Conservation (phyloP, 495 filamentous ascomycete genomes). For the Cercophora scortea region DNA sequence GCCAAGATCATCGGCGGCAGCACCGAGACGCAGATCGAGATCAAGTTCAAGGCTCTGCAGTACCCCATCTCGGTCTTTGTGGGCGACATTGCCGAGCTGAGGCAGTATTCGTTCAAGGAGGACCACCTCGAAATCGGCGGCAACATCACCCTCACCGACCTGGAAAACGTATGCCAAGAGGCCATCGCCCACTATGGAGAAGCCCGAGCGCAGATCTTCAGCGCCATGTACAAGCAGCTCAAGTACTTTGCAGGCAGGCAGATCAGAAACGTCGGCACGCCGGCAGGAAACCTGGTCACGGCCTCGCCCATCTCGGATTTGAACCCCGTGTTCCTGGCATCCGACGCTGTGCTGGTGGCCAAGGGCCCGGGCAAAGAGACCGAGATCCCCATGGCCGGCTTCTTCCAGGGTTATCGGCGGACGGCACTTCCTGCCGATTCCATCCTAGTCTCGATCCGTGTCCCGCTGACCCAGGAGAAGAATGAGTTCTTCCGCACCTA, state of each 20-base stretch:
- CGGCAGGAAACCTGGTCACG: conserved; percentile 90
- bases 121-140: conserved; percentile 82
- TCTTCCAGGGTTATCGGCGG: conserved; percentile 85
- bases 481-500: conserved; percentile 71
- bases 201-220: conserved; percentile 62
- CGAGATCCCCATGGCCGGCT: conserved; percentile 82
- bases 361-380: conserved; percentile 62
- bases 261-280: conserved; percentile 94
- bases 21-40: conserved; percentile 95
- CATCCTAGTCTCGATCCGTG: conserved; percentile 77
- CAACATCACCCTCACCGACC: conserved; percentile 82
- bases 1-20: conserved; percentile 95
- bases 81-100: conserved; percentile 83
- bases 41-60: conserved; percentile 94
- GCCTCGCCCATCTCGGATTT: conserved; percentile 95
- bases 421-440: conserved; percentile 78
- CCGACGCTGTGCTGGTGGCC: conserved; percentile 71
- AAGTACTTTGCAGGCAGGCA: conserved; percentile 93
- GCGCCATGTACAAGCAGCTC: conserved; percentile 68
- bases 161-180: conserved; percentile 64
- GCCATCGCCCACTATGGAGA: conserved; percentile 75
- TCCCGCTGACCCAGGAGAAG: conserved; percentile 62
- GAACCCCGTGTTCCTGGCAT: conserved; percentile 89
- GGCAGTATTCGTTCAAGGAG: conserved; percentile 69
- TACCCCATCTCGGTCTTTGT: conserved; percentile 87